Evolutionary conservation across 352 stramenopile species (phyloP).

Genomic region (Phytophthora megakarya): DNA sequence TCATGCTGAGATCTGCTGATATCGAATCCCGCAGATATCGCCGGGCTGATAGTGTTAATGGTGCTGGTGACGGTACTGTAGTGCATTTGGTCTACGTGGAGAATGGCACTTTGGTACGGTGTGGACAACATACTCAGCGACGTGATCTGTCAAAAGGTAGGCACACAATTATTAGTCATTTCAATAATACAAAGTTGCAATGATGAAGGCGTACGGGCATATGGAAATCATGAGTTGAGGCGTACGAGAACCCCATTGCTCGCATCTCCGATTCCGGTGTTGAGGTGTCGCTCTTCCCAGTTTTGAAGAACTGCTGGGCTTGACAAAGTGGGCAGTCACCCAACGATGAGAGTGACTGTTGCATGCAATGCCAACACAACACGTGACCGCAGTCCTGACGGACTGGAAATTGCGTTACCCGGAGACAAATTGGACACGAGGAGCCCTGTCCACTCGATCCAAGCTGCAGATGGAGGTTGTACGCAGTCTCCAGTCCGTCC

Average conservation of each 20-base stretch:
- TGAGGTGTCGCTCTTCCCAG: slow-evolving; percentile 13
- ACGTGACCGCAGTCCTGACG: slow-evolving; percentile 61
- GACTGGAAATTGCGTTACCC: slow-evolving; percentile 40
- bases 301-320: slow-evolving; percentile 53
- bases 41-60: slow-evolving; percentile 3
- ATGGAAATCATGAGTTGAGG: slow-evolving; percentile 22
- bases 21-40: slow-evolving; percentile 22
- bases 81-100: slow-evolving; percentile 24
- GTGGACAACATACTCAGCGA: slow-evolving; percentile 14
- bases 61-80: slow-evolving; percentile 1
- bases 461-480: slow-evolving; percentile 44
- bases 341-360: slow-evolving; percentile 47
- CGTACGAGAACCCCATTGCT: slow-evolving; percentile 26
- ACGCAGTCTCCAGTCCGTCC: slow-evolving; percentile 27
- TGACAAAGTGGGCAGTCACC: slow-evolving; percentile 54
- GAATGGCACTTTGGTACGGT: slow-evolving; percentile 8
- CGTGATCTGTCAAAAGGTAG: slow-evolving; percentile 6
- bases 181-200: not conserved
- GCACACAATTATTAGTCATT: not conserved
- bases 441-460: slow-evolving; percentile 13
- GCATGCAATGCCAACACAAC: slow-evolving; percentile 55
- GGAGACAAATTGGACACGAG: slow-evolving; percentile 57
- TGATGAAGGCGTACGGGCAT: slow-evolving; percentile 21
- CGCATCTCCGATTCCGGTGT: slow-evolving; percentile 16
- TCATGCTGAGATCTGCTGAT: slow-evolving; percentile 20